These are phyloP conservation scores for Pichiaceae sp. DNA, from an alignment of 1,139 yeast genomes.

Conservation along the genomic window DNA sequence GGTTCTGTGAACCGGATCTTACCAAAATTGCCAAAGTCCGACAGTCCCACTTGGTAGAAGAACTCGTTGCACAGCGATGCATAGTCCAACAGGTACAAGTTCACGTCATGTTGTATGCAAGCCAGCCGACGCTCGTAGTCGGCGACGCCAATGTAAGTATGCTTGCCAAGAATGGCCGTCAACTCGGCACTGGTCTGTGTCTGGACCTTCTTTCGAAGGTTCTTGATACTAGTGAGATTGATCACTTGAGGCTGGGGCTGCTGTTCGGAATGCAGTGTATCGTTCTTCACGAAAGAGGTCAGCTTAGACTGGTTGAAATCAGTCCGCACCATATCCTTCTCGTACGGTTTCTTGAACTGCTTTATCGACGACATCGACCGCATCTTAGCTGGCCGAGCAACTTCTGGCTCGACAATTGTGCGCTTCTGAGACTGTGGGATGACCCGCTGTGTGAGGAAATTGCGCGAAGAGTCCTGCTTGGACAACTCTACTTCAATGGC, in stretches of 20 bases:
- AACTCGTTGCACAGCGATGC: constrained; percentile 59
- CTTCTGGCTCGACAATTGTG: constrained; percentile 5
- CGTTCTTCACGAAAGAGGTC: constrained; percentile 9
- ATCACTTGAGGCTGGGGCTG: constrained; percentile 24
- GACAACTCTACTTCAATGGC: constrained; percentile 44
- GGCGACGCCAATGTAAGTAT: constrained; percentile 75
- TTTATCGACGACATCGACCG: constrained; percentile 7
- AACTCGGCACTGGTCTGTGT: constrained; percentile 39
- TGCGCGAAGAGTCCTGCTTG: constrained; percentile 60
- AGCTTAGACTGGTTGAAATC: constrained; percentile 58
- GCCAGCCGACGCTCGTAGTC: constrained; percentile 63
- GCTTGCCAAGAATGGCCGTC: constrained; percentile 60
- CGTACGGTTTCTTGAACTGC: constrained; percentile 33
- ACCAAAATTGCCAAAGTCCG: constrained; percentile 82
- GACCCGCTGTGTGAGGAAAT: constrained; percentile 59
- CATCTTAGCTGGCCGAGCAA: constrained; percentile 5
- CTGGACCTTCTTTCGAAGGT: constrained; percentile 45
- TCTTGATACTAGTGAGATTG: constrained; percentile 49
- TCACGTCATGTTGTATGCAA: constrained; percentile 77
- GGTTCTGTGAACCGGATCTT: constrained; percentile 37
- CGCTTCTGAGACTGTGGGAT: constrained; percentile 22
- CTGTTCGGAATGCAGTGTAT: background rate
- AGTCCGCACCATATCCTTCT: constrained; percentile 63
- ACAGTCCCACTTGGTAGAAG: constrained; percentile 72
- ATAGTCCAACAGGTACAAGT: constrained; percentile 72